These are phyloP conservation scores for Pseudocercospora fijiensis DNA, from an alignment of 2,329 filamentous ascomycete species.

Conservation along the genomic window DNA sequence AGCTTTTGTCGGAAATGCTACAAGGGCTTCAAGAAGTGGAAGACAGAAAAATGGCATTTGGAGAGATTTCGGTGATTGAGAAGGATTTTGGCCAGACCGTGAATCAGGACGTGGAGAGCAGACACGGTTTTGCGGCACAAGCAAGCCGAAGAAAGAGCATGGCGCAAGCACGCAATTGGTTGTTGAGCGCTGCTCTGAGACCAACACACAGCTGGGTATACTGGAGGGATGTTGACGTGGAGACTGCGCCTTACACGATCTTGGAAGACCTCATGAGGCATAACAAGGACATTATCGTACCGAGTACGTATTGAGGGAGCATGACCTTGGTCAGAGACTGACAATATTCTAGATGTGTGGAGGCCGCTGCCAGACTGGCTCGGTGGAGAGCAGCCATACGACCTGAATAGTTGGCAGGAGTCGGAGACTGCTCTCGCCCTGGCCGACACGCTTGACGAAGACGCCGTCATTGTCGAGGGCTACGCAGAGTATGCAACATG, in stretches of 20 bases:
- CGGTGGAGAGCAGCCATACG: constrained; percentile 95
- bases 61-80: constrained; percentile 95
- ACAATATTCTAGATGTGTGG: constrained; percentile 68
- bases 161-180: constrained; percentile 96
- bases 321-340: constrained; percentile 44
- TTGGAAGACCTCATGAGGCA: constrained; percentile 97
- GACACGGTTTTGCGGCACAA: constrained; percentile 95
- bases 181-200: constrained; percentile 85
- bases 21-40: constrained; percentile 75
- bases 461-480: constrained; percentile 97
- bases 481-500: constrained; percentile 99
- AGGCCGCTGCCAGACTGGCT: constrained; percentile 98
- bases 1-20: constrained; percentile 71
- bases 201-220: constrained; percentile 99
- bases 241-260: constrained; percentile 95
- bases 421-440: constrained; percentile 93
- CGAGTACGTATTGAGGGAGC: constrained; percentile 68
- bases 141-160: constrained; percentile 92
- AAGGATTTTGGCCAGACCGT: constrained; percentile 99
- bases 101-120: constrained; percentile 94
- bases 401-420: constrained; percentile 98
- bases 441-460: constrained; percentile 92
- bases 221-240: constrained; percentile 97
- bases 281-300: constrained; percentile 97
- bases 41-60: constrained; percentile 79